phyloP scores from a whole-genome alignment of 352 stramenopile genomes.

The Globisporangium iwayamae region DNA sequence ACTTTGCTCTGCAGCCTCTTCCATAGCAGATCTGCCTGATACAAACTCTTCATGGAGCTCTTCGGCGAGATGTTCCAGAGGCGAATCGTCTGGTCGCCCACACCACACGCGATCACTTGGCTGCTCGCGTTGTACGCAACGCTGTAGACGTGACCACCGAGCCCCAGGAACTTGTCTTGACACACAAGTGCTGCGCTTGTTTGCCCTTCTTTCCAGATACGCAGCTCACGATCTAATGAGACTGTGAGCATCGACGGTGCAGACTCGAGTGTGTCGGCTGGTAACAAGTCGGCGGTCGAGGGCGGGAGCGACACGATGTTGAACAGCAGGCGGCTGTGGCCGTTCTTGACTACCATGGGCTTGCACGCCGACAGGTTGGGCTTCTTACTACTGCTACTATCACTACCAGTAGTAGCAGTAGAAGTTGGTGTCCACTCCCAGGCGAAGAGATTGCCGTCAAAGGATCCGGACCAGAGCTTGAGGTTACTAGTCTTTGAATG shows the following conservation, averaged over 20 bases:
- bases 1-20: constrained; percentile 79
- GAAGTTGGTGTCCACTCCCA: constrained; percentile 42
- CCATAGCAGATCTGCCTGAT: constrained; percentile 58
- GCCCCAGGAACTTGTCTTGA: constrained; percentile 37
- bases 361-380: constrained; percentile 23
- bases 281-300: not conserved
- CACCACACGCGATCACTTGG: constrained; percentile 37
- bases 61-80: constrained; percentile 41
- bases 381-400: constrained; percentile 4
- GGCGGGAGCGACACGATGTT: constrained; percentile 37
- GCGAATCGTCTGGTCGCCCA: constrained; percentile 77
- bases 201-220: constrained; percentile 44
- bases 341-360: constrained; percentile 51
- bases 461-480: constrained; percentile 66
- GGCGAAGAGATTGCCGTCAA: constrained; percentile 59
- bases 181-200: constrained; percentile 25
- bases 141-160: constrained; percentile 67
- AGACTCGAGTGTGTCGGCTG: not conserved
- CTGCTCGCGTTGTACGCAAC: constrained; percentile 31
- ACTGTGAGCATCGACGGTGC: constrained; percentile 43
- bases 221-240: constrained; percentile 64
- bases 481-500: constrained; percentile 4
- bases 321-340: constrained; percentile 64
- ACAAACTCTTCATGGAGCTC: constrained; percentile 16
- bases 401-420: not conserved